Base-by-base conservation (phyloP, 2,329 filamentous ascomycete species). In the Phialophora chinensis region DNA sequence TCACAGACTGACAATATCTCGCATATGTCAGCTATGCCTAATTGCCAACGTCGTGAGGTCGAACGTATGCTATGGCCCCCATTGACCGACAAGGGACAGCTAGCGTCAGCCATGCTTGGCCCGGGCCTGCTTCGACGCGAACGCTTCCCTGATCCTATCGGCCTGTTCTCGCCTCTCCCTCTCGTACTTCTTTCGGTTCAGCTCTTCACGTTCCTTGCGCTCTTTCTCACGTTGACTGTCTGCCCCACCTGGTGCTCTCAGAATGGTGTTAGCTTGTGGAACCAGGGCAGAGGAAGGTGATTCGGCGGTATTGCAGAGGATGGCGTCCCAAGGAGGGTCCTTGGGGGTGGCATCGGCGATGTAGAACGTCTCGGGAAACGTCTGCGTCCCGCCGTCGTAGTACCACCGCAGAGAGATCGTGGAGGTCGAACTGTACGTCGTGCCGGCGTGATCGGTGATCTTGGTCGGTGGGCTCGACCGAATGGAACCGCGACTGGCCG, bases 341-440 rank as follows among this genome's bases (percentile, higher is more conserved):
- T 53, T 49, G 1, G 12, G 10, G 31, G 47, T 14, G 6, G 55
- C 6, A n/a, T 71, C 69, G n/a, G 69, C 66, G 27, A 71, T 63
- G 57, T 71, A 62, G 52, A 71, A 71, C 4, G 61, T 69, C 55
- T 71, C 69, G 7, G 63, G 58, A 35, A 69, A 71, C 1, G 69
- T 67, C 56, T 71, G 66, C 5, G 68, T 56, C 8, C 69, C 69
- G 20, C 59, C 53, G 12, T 69, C 69, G 38, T 71, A 71, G 57
- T 67, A 67, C 66, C 69, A 71, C 38, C 69, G 69, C 20, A 71
- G 60, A 6, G 65, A 63, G 31, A 71, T 64, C n/a, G 59, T 64
- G 8, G 66, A 60, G 33, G 44, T 63, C 11, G 66, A 65, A 8
- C 44, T 66, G 44, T 68, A 55, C 3, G 38, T 62, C 10, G 33